Base-by-base conservation (phyloP, 2,329 filamentous ascomycete genomes). In the Orbilia javanica region DNA sequence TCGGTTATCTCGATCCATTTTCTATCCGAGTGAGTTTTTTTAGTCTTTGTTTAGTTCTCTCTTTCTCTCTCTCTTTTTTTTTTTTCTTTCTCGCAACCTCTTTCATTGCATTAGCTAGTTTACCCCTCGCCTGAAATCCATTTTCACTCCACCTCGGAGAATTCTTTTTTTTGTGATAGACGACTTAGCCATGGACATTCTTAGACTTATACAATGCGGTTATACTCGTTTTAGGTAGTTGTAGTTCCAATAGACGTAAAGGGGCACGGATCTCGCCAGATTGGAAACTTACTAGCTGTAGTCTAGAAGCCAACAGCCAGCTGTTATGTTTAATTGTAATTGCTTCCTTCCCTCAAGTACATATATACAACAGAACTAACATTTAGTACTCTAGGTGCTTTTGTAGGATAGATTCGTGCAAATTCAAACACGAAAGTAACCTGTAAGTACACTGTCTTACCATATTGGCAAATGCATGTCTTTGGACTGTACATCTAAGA, bases 91-190 rank as follows among this genome's bases (percentile, higher is more conserved):
- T n/a, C n/a, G 50, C 72, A 69, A 31, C 55, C 50, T 25, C 65
- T 76, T 44, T 60, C 57, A 50, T 25, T 66, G 64, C 39, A 60
- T 57, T 66, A 70, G 36, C 11, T 15, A 39, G 57, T 27, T 60
- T 66, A 50, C 29, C 65, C 65, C 36, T 65, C 64, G 42, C 65
- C 65, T 57, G 48, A 57, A 39, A 71, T 57, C 48, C 52, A 77
- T 70, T 42, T 67, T 70, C 66, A 60, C 57, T 71, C 65, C 36
- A 65, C 27, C 39, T 62, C 73, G 73, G 73, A 77, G 57, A 71
- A 53, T 77, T 77, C 22, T 66, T 64, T 64, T 66, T 55, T 18
- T 50, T 46, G n/a, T 42, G 52, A 67, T 67, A 31, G 63, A 53
- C 48, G 39, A 53, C 52, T 52, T 48, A 55, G 31, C 46, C 25